Evolutionary conservation across 441 rosid species (phyloP).

Genomic region (Biscutella laevigata): DNA sequence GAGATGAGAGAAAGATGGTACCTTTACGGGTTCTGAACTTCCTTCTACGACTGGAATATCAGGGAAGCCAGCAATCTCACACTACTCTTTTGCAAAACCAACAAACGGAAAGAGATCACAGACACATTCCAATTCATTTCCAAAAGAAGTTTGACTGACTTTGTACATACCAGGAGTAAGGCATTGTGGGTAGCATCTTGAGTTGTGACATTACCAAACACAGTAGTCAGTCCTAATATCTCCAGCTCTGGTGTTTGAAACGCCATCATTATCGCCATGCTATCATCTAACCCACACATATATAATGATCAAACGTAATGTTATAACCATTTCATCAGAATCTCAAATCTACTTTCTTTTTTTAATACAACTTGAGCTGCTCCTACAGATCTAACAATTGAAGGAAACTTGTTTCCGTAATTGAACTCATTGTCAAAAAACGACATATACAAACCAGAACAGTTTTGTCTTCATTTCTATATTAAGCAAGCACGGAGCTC

Average conservation of each 20-base stretch:
- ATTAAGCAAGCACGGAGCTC: neutral
- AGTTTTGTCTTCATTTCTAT: neutral
- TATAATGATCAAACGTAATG: neutral
- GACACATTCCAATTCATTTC: slow-evolving; percentile 22
- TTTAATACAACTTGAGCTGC: neutral
- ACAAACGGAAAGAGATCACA: slow-evolving; percentile 38
- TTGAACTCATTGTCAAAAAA: neutral
- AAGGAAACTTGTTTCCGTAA: neutral
- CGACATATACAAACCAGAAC: neutral
- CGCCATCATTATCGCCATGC: slow-evolving; percentile 90
- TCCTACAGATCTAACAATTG: neutral
- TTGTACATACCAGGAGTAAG: slow-evolving; percentile 56
- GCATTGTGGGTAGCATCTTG: slow-evolving; percentile 78
- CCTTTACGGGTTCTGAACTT: slow-evolving; percentile 69
- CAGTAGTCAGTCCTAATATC: slow-evolving; percentile 69
- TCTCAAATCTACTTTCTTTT: neutral
- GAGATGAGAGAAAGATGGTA: slow-evolving; percentile 26
- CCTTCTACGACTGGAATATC: slow-evolving; percentile 83
- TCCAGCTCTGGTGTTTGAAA: slow-evolving; percentile 69
- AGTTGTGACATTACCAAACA: slow-evolving; percentile 71
- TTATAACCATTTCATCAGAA: slow-evolving; percentile 4
- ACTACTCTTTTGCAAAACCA: slow-evolving; percentile 63
- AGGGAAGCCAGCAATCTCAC: slow-evolving; percentile 85
- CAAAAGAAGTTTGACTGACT: neutral
- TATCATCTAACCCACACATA: no score